These are phyloP conservation scores for Dioscorea dumetorum DNA, from an alignment of 106 monocot species.

Conservation along the genomic window DNA sequence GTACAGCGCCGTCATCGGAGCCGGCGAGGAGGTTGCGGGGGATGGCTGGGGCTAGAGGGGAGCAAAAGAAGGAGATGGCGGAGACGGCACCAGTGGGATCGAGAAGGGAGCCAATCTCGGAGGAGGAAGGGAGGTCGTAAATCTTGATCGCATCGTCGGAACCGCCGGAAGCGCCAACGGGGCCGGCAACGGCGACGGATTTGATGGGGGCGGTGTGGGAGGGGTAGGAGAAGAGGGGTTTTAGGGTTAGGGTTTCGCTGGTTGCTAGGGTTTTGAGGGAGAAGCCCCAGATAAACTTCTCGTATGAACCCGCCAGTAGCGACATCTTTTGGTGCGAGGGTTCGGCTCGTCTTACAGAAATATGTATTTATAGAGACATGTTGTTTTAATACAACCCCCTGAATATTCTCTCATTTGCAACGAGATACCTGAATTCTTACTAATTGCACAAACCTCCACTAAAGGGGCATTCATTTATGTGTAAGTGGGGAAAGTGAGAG, in stretches of 20 bases:
- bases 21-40: constrained; percentile 80
- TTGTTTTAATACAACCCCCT: too few species aligned
- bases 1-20: constrained; percentile 58
- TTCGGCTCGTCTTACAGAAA: too few species aligned
- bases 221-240: constrained; percentile 73
- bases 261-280: constrained; percentile 53
- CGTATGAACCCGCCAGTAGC: constrained; percentile 90
- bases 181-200: constrained; percentile 55
- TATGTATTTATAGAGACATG: too few species aligned
- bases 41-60: constrained; percentile 37
- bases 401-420: too few species aligned
- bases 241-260: constrained; percentile 24
- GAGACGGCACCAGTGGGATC: constrained; percentile 52
- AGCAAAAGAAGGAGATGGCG: constrained; percentile 56
- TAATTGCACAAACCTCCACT: too few species aligned
- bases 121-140: constrained; percentile 67
- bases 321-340: constrained; percentile 23
- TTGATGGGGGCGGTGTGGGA: constrained; percentile 78
- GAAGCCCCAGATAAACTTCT: constrained; percentile 93
- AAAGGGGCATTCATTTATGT: too few species aligned
- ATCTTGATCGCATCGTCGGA: constrained; percentile 80
- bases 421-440: too few species aligned
- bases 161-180: constrained; percentile 77
- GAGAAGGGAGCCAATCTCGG: constrained; percentile 67
- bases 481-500: too few species aligned